Evolutionary conservation across 768 basidiomycete species (phyloP), one percentile per base, ranked within the genome.

Genomic region (Lactarius trivialis): DNA sequence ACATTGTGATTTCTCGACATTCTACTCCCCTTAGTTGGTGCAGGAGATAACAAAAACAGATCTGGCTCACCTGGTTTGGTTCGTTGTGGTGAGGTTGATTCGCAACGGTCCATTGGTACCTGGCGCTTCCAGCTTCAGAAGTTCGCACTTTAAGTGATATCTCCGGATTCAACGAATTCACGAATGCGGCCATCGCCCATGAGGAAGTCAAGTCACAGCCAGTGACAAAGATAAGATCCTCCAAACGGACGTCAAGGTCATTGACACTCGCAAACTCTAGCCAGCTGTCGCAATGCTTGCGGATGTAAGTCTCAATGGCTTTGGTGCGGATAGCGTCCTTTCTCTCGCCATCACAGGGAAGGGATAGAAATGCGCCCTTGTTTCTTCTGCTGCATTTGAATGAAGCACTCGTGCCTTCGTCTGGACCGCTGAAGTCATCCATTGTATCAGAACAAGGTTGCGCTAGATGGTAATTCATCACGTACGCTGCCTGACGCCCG

Each of bases 111-210:
- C 64, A 61, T 33, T 56, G 53, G 33, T 61, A 52, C 19, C 36
- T 41, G 57, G 56, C 56, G 19, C 53, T 33, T 2, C 36, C 60
- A 30, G 1, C 14, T 0, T 33, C 45, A 7, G 30, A 21, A 43
- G 43, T 11, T 9, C 37, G 49, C 0, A 59, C 39, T 6, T 24
- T 6, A 19, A 67, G 57, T 6, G 64, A 34, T n/a, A 65, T 41
- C 21, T 55, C 57, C 9, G 51, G 54, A 8, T 60, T 50, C 37
- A 19, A 32, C 30, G 8, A 14, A 37, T 58, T 56, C 9, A n/a
- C 48, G 50, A 67, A 65, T 14, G 64, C 53, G 26, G 66, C 66
- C 56, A 61, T 48, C 28, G 66, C 66, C 66, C 66, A 67, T 0
- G 64, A 59, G 19, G 36, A 43, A 15, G 64, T 65, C 7, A 63